Percentiles rank a stretch among this genome's conserved stretches.
Evolutionary conservation across 108 stramenopile genomes (phyloP).

Genomic region (Parietichytrium sp.): DNA sequence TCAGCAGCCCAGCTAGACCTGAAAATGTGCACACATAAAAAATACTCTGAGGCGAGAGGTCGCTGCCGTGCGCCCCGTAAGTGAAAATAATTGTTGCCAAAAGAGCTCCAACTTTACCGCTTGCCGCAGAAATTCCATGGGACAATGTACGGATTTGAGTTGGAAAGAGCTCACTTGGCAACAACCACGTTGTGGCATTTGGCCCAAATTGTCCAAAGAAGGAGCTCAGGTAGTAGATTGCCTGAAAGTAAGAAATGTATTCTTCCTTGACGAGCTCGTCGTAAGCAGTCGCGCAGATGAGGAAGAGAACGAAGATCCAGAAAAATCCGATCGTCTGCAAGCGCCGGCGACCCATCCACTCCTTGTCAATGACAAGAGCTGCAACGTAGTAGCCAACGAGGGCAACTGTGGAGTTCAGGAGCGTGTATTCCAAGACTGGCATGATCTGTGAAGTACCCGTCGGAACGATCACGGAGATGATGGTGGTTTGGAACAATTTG

Average conservation of each 20-base stretch:
- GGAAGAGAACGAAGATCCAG: slow-evolving; percentile 34
- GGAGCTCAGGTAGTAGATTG: slow-evolving; percentile 54
- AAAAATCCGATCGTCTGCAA: slow-evolving; percentile 60
- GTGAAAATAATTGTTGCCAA: slow-evolving; percentile 28
- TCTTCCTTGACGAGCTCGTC: background rate
- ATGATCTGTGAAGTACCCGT: background rate
- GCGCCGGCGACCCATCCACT: slow-evolving; percentile 51
- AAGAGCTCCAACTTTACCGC: slow-evolving; percentile 56
- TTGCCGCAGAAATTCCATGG: slow-evolving; percentile 64
- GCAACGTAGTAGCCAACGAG: slow-evolving; percentile 61
- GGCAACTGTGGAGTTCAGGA: slow-evolving; percentile 49
- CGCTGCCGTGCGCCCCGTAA: background rate
- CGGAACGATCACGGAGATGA: background rate
- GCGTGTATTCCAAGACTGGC: background rate
- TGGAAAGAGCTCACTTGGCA: slow-evolving; percentile 65
- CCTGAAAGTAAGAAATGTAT: background rate
- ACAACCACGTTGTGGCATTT: slow-evolving; percentile 65
- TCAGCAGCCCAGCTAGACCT: slow-evolving; percentile 3
- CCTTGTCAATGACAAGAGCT: slow-evolving; percentile 44
- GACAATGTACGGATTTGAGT: slow-evolving; percentile 53
- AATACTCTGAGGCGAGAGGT: background rate
- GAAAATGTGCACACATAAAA: background rate
- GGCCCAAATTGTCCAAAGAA: slow-evolving; percentile 65
- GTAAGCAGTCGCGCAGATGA: background rate
- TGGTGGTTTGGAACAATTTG: slow-evolving; percentile 40